Percentiles rank a stretch among this genome's conserved stretches.
Conservation (phyloP, 441 rosid genomes). For the Pelargonium hybrid region DNA sequence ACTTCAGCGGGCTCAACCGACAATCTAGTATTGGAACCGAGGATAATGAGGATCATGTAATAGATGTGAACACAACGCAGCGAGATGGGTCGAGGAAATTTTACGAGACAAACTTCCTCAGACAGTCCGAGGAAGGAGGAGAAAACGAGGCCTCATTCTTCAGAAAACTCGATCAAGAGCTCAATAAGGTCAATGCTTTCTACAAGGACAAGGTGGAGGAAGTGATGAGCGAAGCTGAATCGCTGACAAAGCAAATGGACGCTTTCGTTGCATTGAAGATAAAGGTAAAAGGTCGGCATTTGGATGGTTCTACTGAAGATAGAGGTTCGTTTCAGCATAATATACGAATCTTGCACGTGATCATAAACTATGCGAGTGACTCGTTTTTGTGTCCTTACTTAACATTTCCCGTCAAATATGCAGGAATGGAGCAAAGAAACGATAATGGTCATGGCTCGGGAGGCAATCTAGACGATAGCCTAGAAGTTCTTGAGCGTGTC, state of each 20-base stretch:
- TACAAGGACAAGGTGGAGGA: conserved; percentile 45
- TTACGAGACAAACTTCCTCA: conserved; percentile 41
- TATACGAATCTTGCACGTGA: too few species aligned
- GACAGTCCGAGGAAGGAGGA: conserved; percentile 47
- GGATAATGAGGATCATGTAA: conserved; percentile 44
- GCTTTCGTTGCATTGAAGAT: conserved; percentile 64
- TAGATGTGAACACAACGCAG: conserved; percentile 28
- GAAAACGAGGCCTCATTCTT: conserved; percentile 52
- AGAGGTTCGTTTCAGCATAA: background rate
- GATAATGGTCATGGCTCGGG: background rate
- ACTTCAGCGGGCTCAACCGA: conserved; percentile 63
- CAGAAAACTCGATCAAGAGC: conserved; percentile 49
- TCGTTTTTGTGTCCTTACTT: background rate
- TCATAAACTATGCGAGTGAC: too few species aligned
- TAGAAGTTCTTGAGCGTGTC: conserved; percentile 47
- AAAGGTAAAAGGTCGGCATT: conserved; percentile 36
- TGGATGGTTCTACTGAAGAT: conserved; percentile 43
- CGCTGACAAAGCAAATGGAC: conserved; percentile 59
- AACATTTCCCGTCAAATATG: background rate
- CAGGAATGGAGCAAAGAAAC: background rate
- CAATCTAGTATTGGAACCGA: conserved; percentile 17
- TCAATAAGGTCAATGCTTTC: conserved; percentile 53
- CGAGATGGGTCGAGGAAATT: conserved; percentile 19
- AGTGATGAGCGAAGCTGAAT: conserved; percentile 51
- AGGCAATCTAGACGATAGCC: conserved; percentile 24